Conservation (phyloP, 106 monocot genomes). For the Phalaenopsis equestris region DNA sequence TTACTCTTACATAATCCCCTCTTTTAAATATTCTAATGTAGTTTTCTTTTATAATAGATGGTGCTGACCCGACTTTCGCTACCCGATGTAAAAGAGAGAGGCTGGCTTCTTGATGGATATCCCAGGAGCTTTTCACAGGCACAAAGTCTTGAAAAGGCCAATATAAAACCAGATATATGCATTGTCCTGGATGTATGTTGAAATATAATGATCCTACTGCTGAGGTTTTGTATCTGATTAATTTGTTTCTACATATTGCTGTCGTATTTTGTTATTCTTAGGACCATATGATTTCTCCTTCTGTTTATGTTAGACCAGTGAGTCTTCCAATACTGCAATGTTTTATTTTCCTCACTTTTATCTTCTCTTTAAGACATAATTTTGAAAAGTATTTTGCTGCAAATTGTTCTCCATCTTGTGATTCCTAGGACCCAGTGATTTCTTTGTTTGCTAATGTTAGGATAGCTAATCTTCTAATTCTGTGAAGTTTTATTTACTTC, state of each 20-base stretch:
- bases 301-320: too few species aligned
- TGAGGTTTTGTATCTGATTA: background rate
- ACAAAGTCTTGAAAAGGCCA: slow-evolving; percentile 59
- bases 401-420: background rate
- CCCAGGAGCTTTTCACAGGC: slow-evolving; percentile 81
- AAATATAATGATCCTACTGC: background rate
- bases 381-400: background rate
- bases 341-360: background rate
- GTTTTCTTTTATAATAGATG: slow-evolving; percentile 36
- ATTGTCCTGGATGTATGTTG: slow-evolving; percentile 72
- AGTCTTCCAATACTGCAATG: too few species aligned
- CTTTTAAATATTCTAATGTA: slow-evolving; percentile 4
- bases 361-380: background rate
- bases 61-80: slow-evolving; percentile 54
- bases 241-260: slow-evolving; percentile 4
- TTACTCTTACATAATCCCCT: background rate
- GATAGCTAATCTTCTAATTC: too few species aligned
- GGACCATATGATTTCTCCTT: background rate
- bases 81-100: slow-evolving; percentile 62
- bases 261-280: background rate
- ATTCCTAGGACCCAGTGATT: too few species aligned
- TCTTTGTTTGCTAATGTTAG: too few species aligned
- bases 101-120: slow-evolving; percentile 96
- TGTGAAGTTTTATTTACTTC: too few species aligned
- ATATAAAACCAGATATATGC: slow-evolving; percentile 72